Base-by-base conservation (phyloP, 1,284 basidiomycete species). In the Thelephora terrestris region DNA sequence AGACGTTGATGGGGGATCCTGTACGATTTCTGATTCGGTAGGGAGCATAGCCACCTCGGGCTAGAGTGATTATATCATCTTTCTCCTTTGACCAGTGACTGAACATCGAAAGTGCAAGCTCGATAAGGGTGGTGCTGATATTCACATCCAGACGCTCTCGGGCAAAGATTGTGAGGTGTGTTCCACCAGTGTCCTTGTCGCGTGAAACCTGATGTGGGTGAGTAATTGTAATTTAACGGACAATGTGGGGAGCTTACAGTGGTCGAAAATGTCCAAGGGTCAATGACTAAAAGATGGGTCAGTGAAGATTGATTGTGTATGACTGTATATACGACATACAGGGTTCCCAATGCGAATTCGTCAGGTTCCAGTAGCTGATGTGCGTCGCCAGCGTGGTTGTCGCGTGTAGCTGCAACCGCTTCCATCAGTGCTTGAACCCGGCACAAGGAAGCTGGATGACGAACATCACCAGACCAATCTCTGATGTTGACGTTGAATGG, bases 301-400 rank as follows among this genome's bases (percentile, higher is more conserved):
- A 42, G 49, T 40, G 36, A 51, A 36, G 39, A 1, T 32, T 20
- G 14, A 16, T 27, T 3, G 7, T 17, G 24, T 21, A 6, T 25
- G 3, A 36, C 39, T 7, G 48, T 43, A 23, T 24, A 39, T 39
- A 43, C 17, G 9, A 67, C 79, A 53, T 59, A 85, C 83, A 69
- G n/a, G 97, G 96, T 67, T 99, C 96, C 91, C 96, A 99, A 61
- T 99, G 93, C 43, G 96, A 99, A 61, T 97, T 95, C 24, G 88
- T 85, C 48, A 99, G 69, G 66, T 99, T 99, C 89, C 92, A 99
- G 63, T 96, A 99, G 56, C 86, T 92, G 62, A 98, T 86, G 48
- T 85, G 81, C 2, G 81, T 82, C 17, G 82, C 82, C 55, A 96
- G 71, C 0, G 86, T 84, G 0, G 85, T 89, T 4, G 81, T 83